These are phyloP conservation scores for Aristolochia californica DNA, from an alignment of 164 flowering plant genomes.

Conservation along the genomic window DNA sequence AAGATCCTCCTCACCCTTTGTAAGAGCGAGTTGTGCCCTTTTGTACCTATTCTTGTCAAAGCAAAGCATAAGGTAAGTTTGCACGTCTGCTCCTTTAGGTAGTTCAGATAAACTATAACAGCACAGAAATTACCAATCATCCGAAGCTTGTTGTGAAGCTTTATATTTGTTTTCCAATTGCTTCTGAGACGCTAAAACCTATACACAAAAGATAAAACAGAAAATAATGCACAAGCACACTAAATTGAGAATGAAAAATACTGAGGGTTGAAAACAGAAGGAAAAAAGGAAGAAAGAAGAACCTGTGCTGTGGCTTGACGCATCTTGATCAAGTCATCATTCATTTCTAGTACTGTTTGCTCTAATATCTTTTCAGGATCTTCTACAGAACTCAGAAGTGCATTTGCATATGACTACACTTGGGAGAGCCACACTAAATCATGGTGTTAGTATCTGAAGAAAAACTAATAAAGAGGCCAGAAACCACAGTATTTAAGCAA, in stretches of 20 bases:
- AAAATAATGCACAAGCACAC: neutral
- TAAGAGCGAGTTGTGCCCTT: slow-evolving; percentile 79
- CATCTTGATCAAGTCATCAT: slow-evolving; percentile 91
- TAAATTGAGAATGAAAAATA: too few species aligned
- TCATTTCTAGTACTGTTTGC: slow-evolving; percentile 92
- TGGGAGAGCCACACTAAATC: slow-evolving; percentile 8
- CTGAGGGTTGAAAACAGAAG: too few species aligned
- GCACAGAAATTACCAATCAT: slow-evolving; percentile 52
- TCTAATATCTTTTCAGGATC: slow-evolving; percentile 97
- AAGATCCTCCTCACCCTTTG: slow-evolving; percentile 83
- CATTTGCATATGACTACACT: slow-evolving; percentile 87
- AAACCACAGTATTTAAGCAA: neutral
- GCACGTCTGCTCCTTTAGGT: neutral
- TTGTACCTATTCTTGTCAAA: slow-evolving; percentile 45
- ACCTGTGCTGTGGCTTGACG: slow-evolving; percentile 99
- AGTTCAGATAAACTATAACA: neutral
- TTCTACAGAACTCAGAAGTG: slow-evolving; percentile 73
- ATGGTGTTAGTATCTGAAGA: neutral
- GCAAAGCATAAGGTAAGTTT: neutral
- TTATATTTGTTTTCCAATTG: slow-evolving; percentile 75
- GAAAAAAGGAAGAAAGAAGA: neutral
- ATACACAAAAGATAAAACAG: slow-evolving; percentile 10
- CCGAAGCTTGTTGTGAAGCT: slow-evolving; percentile 80
- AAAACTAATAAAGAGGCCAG: neutral
- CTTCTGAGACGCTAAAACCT: slow-evolving; percentile 94